Base-by-base conservation (phyloP, 2,329 filamentous ascomycete species). In the Dothistroma septosporum region DNA sequence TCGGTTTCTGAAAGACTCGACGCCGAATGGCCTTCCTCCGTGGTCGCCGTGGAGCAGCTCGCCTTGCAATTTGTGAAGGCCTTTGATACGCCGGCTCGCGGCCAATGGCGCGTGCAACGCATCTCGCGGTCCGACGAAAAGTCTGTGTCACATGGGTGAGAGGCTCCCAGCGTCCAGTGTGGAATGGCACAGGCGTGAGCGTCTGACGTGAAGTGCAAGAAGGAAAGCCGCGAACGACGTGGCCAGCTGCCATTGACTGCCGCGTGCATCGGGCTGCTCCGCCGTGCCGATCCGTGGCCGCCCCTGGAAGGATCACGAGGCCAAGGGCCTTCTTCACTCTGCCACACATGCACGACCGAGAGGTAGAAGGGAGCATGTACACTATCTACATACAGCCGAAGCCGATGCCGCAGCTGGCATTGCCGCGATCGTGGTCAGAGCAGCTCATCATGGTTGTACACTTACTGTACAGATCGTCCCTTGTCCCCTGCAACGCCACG, bases 101-200 rank as follows among this genome's bases (percentile, higher is more conserved):
- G 57, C 62, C 62, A 61, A 64, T 64, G 59, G 57, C 50, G 49
- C 32, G 54, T 61, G 62, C 53, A 53, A 60, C 57, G 62, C 59
- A 49, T 58, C 32, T 49, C 9, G 59, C 61, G 53, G 59, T 9
- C 54, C 62, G 58, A 44, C 28, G 47, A 32, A 50, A 28, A 50
- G 22, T 50, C 47, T 28, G 47, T 50, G 47, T 14, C 47, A 50
- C 47, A 50, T 12, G 10, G 14, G n/a, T 44, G 41, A n/a, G 14
- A 19, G n/a, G n/a, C 8, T 19, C n/a, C n/a, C 8, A 8, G 41
- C n/a, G 21, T 50, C 48, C 22, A 32, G n/a, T n/a, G n/a, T n/a
- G n/a, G n/a, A n/a, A 32, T 24, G 22, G 21, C 48, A 28, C 48
- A 52, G 24, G 48, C 19, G 14, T 24, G 48, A 28, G 9, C 22